These are phyloP conservation scores for Kwoniella sp. DNA, from an alignment of 768 basidiomycete genomes.

Conservation along the genomic window DNA sequence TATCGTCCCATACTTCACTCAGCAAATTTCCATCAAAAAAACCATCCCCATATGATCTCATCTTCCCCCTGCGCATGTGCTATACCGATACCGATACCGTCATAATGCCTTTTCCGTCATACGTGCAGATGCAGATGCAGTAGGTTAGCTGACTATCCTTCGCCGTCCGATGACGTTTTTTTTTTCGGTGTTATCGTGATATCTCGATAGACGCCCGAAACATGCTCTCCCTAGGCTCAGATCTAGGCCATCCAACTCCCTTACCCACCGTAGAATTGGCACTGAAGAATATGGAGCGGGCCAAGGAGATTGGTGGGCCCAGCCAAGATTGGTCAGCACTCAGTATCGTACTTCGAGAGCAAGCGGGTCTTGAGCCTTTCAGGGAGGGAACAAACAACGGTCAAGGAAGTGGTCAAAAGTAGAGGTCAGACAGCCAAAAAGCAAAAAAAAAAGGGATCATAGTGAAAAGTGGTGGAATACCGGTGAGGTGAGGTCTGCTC, in stretches of 20 bases:
- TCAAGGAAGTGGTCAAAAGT: conserved; percentile 4
- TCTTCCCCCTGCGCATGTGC: too few species aligned
- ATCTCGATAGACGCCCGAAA: conserved; percentile 38
- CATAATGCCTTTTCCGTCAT: too few species aligned
- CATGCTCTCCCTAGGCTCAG: conserved; percentile 26
- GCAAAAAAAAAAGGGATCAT: not conserved
- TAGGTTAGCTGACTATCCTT: conserved; percentile 2
- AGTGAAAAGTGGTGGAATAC: too few species aligned
- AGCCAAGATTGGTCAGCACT: conserved; percentile 29
- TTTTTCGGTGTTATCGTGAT: too few species aligned
- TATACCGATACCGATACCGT: too few species aligned
- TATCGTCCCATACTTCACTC: not conserved
- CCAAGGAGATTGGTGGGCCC: conserved; percentile 18
- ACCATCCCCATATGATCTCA: too few species aligned
- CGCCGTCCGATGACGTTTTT: too few species aligned
- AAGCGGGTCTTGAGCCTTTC: conserved; percentile 21
- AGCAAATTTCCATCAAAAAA: not conserved
- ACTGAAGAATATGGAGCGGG: conserved; percentile 15
- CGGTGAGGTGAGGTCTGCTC: too few species aligned
- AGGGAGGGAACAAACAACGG: conserved; percentile 28
- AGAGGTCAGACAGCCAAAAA: not conserved
- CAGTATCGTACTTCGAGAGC: conserved; percentile 9
- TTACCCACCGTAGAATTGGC: conserved; percentile 29
- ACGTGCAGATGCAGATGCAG: too few species aligned
- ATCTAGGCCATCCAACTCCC: conserved; percentile 12